Conservation (phyloP, 2,329 filamentous ascomycete genomes). For the Ceratocystis alfenasii region DNA sequence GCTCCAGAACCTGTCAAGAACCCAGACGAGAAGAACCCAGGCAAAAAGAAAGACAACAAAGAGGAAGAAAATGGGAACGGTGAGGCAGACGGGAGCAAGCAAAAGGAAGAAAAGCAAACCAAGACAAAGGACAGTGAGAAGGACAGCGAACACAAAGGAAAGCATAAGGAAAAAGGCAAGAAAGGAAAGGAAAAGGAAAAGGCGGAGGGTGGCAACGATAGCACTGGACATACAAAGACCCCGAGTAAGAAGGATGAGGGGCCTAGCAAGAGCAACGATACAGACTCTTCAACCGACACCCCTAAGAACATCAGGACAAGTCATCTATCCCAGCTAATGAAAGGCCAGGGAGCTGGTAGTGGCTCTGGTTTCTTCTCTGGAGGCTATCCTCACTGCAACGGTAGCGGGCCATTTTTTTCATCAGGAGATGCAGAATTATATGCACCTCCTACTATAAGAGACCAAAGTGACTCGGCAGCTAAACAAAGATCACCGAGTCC, state of each 20-base stretch:
- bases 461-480: not conserved
- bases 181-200: not conserved
- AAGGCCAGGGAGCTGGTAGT: too few relatives aligned
- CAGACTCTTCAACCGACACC: not conserved
- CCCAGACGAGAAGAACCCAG: not conserved
- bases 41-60: not conserved
- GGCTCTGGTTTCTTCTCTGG: not conserved
- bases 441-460: not conserved
- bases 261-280: not conserved
- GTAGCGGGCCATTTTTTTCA: not conserved
- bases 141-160: not conserved
- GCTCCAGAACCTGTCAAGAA: not conserved
- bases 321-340: not conserved
- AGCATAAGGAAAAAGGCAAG: constrained; percentile 4
- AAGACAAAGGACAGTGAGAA: not conserved
- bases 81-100: not conserved
- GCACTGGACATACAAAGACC: not conserved
- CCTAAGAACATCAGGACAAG: not conserved
- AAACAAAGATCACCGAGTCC: not conserved
- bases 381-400: not conserved
- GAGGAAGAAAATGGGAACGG: not conserved
- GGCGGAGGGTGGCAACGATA: not conserved
- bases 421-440: not conserved
- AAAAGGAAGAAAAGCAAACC: not conserved
- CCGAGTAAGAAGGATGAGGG: not conserved